phyloP scores from a whole-genome alignment of 331 rosid species.

The Pyrus hybrid region DNA sequence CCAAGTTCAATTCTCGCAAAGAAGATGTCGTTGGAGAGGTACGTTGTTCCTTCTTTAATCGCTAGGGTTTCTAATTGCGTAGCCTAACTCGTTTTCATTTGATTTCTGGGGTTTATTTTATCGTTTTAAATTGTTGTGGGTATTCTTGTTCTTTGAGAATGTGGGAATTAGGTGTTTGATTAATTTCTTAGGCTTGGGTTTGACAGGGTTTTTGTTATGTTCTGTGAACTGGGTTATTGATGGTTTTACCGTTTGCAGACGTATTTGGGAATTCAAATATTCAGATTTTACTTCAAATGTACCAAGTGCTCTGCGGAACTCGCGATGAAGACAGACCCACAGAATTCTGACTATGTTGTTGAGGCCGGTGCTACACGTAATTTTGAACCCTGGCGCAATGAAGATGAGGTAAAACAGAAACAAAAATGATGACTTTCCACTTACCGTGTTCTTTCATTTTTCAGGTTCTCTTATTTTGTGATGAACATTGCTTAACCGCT shows the following conservation, averaged over 20 bases:
- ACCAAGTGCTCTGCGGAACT: conserved; percentile 81
- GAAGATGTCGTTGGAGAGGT: conserved; percentile 87
- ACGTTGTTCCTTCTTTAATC: not conserved
- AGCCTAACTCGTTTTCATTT: not conserved
- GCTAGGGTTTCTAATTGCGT: not conserved
- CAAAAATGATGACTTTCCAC: not conserved
- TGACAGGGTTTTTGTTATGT: not conserved
- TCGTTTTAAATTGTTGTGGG: no score
- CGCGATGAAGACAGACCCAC: conserved; percentile 78
- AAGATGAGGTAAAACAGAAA: conserved; percentile 46
- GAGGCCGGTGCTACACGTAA: conserved; percentile 77
- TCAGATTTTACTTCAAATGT: conserved; percentile 79
- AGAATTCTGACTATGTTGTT: conserved; percentile 76
- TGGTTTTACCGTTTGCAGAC: conserved; percentile 39
- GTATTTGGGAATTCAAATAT: conserved; percentile 76
- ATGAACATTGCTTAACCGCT: not conserved
- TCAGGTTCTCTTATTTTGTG: not conserved
- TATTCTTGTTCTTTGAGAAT: not conserved
- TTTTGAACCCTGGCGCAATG: conserved; percentile 91
- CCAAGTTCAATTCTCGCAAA: conserved; percentile 81
- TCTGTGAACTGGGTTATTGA: not conserved
- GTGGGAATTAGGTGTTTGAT: not conserved
- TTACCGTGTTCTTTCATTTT: not conserved
- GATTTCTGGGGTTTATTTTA: not conserved
- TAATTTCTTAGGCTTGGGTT: not conserved